A percentile compares a stretch with the other conserved stretches of the same genome.
Evolutionary conservation across 768 basidiomycete species (phyloP).

Genomic region (Rubroboletus satanas): DNA sequence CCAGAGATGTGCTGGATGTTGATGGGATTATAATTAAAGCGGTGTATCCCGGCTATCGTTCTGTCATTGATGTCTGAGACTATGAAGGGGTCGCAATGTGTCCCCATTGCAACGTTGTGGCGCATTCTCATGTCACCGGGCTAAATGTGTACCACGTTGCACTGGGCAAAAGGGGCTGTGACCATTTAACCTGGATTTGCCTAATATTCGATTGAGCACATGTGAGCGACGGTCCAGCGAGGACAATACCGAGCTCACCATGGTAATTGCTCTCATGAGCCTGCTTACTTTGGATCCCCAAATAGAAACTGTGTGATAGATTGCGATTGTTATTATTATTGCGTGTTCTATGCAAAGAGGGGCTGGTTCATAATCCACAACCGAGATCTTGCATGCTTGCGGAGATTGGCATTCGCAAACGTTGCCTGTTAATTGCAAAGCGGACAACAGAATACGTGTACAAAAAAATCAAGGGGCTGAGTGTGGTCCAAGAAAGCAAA

Average conservation of each 20-base stretch:
- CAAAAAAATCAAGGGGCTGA: conserved; percentile 7
- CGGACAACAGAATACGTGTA: conserved; percentile 16
- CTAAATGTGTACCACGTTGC: conserved; percentile 16
- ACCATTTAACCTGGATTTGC: conserved; percentile 8
- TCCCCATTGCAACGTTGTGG: conserved; percentile 14
- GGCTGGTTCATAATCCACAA: background rate
- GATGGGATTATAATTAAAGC: conserved; percentile 14
- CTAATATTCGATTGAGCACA: conserved; percentile 8
- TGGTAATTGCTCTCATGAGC: conserved; percentile 15
- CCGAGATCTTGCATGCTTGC: background rate
- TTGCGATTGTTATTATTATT: conserved; percentile 8
- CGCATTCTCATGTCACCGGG: conserved; percentile 24
- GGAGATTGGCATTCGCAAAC: conserved; percentile 7
- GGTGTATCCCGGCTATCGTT: conserved; percentile 1
- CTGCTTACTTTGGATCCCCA: background rate
- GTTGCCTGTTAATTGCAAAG: conserved; percentile 18
- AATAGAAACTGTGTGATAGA: conserved; percentile 18
- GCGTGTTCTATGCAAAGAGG: conserved; percentile 1
- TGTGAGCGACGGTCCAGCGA: conserved; percentile 16
- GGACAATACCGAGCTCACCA: conserved; percentile 14
- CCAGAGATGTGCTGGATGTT: conserved; percentile 2
- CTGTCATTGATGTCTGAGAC: conserved; percentile 8
- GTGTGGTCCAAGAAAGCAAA: conserved; percentile 9
- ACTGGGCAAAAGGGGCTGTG: conserved; percentile 17
- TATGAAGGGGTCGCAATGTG: conserved; percentile 11